phyloP scores from a whole-genome alignment of 225 moss, liverwort and hornwort genomes.

The Ulota crispa region DNA sequence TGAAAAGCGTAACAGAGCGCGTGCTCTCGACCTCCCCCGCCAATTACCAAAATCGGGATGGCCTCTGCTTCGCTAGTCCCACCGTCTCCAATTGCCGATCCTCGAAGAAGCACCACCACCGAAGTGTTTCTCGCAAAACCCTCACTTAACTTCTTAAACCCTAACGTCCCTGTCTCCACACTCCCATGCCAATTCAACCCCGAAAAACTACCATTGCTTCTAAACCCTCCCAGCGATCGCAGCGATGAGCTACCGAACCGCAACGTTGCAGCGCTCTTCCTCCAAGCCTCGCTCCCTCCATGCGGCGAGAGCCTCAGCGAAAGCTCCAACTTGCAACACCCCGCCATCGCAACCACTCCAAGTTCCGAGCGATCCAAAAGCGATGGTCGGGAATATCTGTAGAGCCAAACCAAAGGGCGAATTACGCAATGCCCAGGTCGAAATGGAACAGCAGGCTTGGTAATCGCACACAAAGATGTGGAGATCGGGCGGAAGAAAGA shows the following conservation, averaged over 20 bases:
- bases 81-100: neutral
- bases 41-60: constrained; percentile 69
- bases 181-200: neutral
- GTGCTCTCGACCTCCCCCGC: constrained; percentile 90
- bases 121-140: constrained; percentile 2
- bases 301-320: neutral
- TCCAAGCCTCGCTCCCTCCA: neutral
- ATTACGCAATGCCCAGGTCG: neutral
- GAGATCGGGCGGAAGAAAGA: neutral
- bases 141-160: constrained; percentile 6
- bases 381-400: neutral
- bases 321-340: constrained; percentile 22
- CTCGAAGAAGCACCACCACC: neutral
- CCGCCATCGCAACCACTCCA: constrained; percentile 12
- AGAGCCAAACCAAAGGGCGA: neutral
- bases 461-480: neutral
- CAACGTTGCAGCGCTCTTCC: neutral
- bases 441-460: neutral
- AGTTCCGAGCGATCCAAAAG: neutral
- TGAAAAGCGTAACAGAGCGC: constrained; percentile 72
- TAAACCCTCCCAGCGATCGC: neutral
- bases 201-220: neutral
- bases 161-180: neutral
- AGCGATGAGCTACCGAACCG: neutral
- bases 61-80: neutral